Evolutionary conservation across 352 stramenopile genomes (phyloP).

Genomic region (Pythium brassicae): DNA sequence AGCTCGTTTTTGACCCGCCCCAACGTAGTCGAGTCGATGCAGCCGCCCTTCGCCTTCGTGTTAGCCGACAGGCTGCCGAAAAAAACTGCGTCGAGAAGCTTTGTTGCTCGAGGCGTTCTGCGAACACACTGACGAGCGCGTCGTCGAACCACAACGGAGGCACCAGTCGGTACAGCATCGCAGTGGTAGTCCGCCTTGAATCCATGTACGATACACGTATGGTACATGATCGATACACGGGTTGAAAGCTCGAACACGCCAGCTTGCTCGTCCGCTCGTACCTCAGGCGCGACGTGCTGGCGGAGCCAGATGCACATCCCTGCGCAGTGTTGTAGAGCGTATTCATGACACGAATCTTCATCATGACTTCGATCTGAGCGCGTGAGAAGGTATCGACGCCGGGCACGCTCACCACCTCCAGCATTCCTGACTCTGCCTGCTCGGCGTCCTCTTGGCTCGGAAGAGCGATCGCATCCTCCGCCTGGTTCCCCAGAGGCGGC

Average conservation of each 20-base stretch:
- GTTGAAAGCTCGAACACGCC: background rate
- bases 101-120: background rate
- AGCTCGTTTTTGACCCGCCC: too few relatives aligned
- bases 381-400: background rate
- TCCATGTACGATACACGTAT: background rate
- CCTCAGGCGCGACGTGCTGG: background rate
- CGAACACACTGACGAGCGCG: background rate
- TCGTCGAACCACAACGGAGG: background rate
- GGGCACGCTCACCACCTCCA: background rate
- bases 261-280: background rate
- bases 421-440: background rate
- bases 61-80: background rate
- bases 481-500: background rate
- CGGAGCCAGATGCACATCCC: background rate
- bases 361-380: background rate
- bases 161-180: background rate
- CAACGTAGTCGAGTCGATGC: too few relatives aligned
- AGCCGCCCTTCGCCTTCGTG: background rate
- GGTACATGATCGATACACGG: background rate
- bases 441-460: background rate
- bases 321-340: background rate
- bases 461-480: background rate
- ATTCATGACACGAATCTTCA: background rate
- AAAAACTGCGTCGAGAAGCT: background rate
- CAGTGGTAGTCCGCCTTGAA: background rate